Percentiles rank a stretch among this genome's conserved stretches.
Conservation (phyloP, 768 basidiomycete genomes). For the Rhodotorula sphaerocarpa region DNA sequence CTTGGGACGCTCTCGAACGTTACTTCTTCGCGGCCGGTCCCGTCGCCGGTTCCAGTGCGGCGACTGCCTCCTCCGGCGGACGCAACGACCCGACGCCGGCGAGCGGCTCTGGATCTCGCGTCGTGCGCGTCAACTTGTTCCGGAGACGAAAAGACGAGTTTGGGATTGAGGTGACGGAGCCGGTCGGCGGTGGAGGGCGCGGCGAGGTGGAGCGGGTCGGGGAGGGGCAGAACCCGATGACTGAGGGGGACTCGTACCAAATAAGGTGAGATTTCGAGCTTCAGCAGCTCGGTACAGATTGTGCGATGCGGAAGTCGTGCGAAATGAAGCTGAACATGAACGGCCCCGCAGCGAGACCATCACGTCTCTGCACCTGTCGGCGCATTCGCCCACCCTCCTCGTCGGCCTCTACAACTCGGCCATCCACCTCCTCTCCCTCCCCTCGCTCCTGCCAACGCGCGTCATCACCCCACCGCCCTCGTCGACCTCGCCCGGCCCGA, state of each 20-base stretch:
- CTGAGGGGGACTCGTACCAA: conserved; percentile 43
- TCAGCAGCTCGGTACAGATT: too few species aligned
- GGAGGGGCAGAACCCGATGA: conserved; percentile 41
- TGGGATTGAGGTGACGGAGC: conserved; percentile 48
- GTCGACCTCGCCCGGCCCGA: conserved; percentile 55
- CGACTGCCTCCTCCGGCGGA: not conserved
- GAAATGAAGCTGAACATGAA: too few species aligned
- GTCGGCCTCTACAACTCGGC: conserved; percentile 64
- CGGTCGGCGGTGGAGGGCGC: conserved; percentile 64
- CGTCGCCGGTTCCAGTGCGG: conserved; percentile 50
- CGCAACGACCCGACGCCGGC: not conserved
- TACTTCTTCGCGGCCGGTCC: conserved; percentile 76
- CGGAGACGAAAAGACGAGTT: conserved; percentile 28
- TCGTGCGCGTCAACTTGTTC: conserved; percentile 20
- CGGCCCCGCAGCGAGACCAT: conserved; percentile 65
- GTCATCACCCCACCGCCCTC: conserved; percentile 51
- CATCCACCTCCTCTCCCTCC: conserved; percentile 73
- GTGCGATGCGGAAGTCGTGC: too few species aligned
- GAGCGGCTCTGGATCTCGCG: not conserved
- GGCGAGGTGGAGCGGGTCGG: conserved; percentile 63
- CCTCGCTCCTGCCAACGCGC: conserved; percentile 81
- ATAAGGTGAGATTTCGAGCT: conserved; percentile 36
- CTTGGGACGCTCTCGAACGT: conserved; percentile 77
- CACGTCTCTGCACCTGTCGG: conserved; percentile 64
- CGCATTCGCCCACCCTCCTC: conserved; percentile 69